Percentiles rank a stretch among this genome's conserved stretches.
Conservation (phyloP, 164 flowering plant genomes). For the Protea cynaroides region DNA sequence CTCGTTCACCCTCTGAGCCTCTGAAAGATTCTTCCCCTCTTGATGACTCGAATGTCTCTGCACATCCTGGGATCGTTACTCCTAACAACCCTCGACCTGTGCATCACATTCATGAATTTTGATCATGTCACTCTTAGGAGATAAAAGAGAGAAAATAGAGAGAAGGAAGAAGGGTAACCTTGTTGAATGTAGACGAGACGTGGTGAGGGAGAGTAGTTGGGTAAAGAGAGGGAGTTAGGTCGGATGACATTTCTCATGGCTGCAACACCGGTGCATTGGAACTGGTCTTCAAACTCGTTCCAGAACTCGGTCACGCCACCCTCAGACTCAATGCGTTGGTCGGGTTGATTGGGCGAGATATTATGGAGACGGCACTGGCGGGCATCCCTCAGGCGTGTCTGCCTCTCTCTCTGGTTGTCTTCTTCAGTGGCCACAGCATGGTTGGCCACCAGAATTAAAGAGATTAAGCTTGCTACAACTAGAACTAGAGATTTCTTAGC, state of each 20-base stretch:
- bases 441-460: too few relatives aligned
- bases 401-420: too few relatives aligned
- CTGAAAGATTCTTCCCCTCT: neutral
- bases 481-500: too few relatives aligned
- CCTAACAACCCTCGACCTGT: constrained; percentile 33
- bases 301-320: constrained; percentile 43
- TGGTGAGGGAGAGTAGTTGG: constrained; percentile 27
- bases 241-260: constrained; percentile 17
- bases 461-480: too few relatives aligned
- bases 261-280: constrained; percentile 44
- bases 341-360: constrained; percentile 12
- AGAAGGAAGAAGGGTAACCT: too few relatives aligned
- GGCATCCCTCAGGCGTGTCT: too few relatives aligned
- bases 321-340: constrained; percentile 24
- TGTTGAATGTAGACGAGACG: constrained; percentile 27
- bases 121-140: too few relatives aligned
- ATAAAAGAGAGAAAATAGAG: too few relatives aligned
- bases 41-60: constrained; percentile 31
- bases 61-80: constrained; percentile 34
- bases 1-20: neutral
- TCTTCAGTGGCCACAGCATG: too few relatives aligned
- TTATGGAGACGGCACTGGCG: too few relatives aligned
- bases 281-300: constrained; percentile 27
- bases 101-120: neutral
- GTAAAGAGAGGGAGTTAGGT: constrained; percentile 23